Evolutionary conservation across 176 grass and related monocot species (phyloP), one percentile per base, ranked within the genome.

Genomic region (Luzula sylvatica): DNA sequence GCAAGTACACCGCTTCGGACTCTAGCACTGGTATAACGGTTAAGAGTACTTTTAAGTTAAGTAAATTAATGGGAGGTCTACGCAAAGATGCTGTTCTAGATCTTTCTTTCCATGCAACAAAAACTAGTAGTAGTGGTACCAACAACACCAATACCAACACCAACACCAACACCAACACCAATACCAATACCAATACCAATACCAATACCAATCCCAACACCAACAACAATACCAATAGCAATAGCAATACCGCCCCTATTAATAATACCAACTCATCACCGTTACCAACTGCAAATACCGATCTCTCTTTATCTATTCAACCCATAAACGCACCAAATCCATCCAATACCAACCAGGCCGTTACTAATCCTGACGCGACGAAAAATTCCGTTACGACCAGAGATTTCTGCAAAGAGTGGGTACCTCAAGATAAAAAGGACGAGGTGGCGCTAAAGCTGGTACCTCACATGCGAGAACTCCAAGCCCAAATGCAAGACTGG

Each of bases 351-450:
- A 72, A 73, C 22, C 65, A 73, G 7, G 59, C 47, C 25, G 73
- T 15, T 69, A 26, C 30, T 42, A 81, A 83, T 11, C 26, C 15
- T 55, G 11, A 61, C n/a, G 68, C 73, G n/a, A 61, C 53, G 50
- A 64, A 71, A 42, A 83, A 41, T 51, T 54, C 43, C 22, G 72
- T 66, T 26, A 61, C 71, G 20, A 79, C 74, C 58, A 73, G 82
- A 20, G 76, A 90, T 35, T 64, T 67, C 13, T 72, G 67, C 20
- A 78, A 76, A 48, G 66, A 68, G 24, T 87, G 86, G 77, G 46
- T 90, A 22, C 81, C 86, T 4, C 71, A 78, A 56, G 78, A 98
- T 65, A 98, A 56, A 57, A 98, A 77, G 48, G 92, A 90, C 61
- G 86, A 74, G 71, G 79, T 90, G 43, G 71, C 79, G 11, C 66